Evolutionary conservation across 805 yeast genomes (phyloP).

Genomic region (Metschnikowia arizonensis): DNA sequence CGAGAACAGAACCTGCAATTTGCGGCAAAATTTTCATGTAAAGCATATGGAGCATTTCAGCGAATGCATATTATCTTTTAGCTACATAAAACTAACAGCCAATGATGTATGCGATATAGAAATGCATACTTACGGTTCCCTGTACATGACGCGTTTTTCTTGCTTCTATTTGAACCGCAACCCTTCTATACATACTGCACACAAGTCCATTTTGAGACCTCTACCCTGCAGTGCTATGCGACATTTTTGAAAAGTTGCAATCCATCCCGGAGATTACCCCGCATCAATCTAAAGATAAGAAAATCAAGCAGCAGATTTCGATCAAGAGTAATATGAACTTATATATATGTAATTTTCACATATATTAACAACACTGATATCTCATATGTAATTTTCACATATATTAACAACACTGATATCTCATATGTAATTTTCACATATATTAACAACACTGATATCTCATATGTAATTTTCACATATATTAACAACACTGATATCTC

Average conservation of each 20-base stretch:
- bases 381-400: not conserved
- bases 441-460: not conserved
- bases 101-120: not conserved
- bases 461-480: not conserved
- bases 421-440: not conserved
- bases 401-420: not conserved
- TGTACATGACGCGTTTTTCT: not conserved
- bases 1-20: not conserved
- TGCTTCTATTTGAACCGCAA: not conserved
- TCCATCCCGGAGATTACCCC: constrained; percentile 1
- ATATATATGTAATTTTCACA: no score
- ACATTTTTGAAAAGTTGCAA: not conserved
- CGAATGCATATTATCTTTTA: no score
- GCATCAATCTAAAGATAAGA: not conserved
- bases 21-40: not conserved
- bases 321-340: not conserved
- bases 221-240: not conserved
- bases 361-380: not conserved
- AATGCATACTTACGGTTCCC: not conserved
- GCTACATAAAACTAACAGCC: not conserved
- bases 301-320: not conserved
- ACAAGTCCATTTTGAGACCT: not conserved
- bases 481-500: not conserved
- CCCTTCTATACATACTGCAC: not conserved
- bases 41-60: no score